Evolutionary conservation across 441 rosid genomes (phyloP).

Genomic region (Eruca vesicaria): DNA sequence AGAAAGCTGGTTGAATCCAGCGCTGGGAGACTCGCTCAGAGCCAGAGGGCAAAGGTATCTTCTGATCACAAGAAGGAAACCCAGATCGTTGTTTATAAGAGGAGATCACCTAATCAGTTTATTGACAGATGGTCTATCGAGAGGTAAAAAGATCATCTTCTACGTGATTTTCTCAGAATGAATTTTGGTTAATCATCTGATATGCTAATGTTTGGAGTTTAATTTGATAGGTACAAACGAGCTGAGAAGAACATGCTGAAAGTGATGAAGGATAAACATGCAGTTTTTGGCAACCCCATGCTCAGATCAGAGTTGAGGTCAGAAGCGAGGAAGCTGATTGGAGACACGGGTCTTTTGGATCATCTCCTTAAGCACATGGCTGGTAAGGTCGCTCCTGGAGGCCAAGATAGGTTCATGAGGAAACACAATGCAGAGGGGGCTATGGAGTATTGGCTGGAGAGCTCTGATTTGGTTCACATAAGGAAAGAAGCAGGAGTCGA

Average conservation of each 20-base stretch:
- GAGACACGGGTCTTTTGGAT: slow-evolving; percentile 93
- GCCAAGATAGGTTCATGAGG: slow-evolving; percentile 81
- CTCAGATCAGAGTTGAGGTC: slow-evolving; percentile 71
- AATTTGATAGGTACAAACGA: slow-evolving; percentile 62
- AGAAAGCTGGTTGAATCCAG: slow-evolving; percentile 38
- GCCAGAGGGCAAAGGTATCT: too few relatives aligned
- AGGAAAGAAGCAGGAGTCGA: slow-evolving; percentile 84
- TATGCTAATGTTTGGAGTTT: background rate
- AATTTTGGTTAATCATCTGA: background rate
- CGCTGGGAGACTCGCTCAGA: slow-evolving; percentile 15
- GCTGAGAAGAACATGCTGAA: slow-evolving; percentile 88
- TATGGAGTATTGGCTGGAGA: slow-evolving; percentile 98
- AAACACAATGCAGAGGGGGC: slow-evolving; percentile 93
- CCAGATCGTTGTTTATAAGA: slow-evolving; percentile 40
- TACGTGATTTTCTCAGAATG: too few relatives aligned
- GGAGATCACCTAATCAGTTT: slow-evolving; percentile 41
- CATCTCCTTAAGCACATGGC: slow-evolving; percentile 98
- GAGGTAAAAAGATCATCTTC: slow-evolving; percentile 44
- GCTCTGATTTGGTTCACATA: slow-evolving; percentile 61
- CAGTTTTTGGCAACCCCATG: slow-evolving; percentile 72
- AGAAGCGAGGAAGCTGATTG: slow-evolving; percentile 86
- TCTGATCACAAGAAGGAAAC: slow-evolving; percentile 32
- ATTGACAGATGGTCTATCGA: slow-evolving; percentile 78
- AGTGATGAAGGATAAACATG: slow-evolving; percentile 78
- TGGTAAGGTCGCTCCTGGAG: slow-evolving; percentile 92